phyloP scores from a whole-genome alignment of 805 yeast species.

The Ogataea zsoltii region DNA sequence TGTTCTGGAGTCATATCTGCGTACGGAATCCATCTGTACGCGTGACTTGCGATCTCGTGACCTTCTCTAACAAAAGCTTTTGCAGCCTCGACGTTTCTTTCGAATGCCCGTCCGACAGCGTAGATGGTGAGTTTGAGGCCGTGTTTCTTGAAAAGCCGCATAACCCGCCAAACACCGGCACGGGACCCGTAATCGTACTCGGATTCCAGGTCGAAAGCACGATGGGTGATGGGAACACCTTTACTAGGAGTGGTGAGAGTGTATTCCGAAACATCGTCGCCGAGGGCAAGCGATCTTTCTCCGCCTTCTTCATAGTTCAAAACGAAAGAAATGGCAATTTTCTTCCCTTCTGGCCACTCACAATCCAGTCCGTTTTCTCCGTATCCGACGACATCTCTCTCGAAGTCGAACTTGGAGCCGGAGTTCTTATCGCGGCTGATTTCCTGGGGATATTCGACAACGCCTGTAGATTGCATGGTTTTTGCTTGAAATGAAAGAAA shows the following conservation, averaged over 20 bases:
- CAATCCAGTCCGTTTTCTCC: slow-evolving; percentile 29
- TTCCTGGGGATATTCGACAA: slow-evolving; percentile 15
- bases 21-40: slow-evolving; percentile 40
- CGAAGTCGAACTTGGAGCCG: slow-evolving; percentile 20
- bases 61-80: slow-evolving; percentile 39
- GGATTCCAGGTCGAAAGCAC: slow-evolving; percentile 21
- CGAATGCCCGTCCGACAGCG: slow-evolving; percentile 43
- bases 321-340: slow-evolving; percentile 29
- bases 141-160: slow-evolving; percentile 35
- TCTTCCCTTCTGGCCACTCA: slow-evolving; percentile 29
- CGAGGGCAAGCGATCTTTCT: slow-evolving; percentile 20
- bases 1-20: slow-evolving; percentile 33
- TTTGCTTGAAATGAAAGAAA: too few species aligned
- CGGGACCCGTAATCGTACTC: slow-evolving; percentile 21
- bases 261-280: slow-evolving; percentile 17
- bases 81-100: slow-evolving; percentile 34
- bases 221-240: slow-evolving; percentile 14
- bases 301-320: slow-evolving; percentile 33
- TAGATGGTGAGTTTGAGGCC: slow-evolving; percentile 36
- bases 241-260: slow-evolving; percentile 18
- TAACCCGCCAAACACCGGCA: slow-evolving; percentile 27
- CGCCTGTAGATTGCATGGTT: slow-evolving; percentile 16
- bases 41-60: slow-evolving; percentile 42
- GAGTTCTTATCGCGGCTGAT: slow-evolving; percentile 14
- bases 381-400: slow-evolving; percentile 26